Evolutionary conservation across 2,329 filamentous ascomycete species (phyloP), one percentile per base, ranked within the genome.

Genomic region (Calycina herbarum): DNA sequence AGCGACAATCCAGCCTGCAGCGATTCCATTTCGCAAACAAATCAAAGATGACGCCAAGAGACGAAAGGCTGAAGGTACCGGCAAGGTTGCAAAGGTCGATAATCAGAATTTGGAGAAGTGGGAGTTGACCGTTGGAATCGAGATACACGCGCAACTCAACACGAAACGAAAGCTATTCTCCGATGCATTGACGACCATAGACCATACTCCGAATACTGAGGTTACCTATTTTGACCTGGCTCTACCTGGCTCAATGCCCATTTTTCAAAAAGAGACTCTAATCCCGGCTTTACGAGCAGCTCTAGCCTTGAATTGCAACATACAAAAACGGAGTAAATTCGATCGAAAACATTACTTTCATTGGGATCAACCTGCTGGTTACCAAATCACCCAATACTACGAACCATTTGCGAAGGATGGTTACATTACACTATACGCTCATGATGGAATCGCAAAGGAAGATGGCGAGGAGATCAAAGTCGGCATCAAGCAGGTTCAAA

Each of bases 261-360:
- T 88, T 38, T 95, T 99, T 74, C 94, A 98, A 78, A 85, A 83
- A 35, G 91, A 90, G 67, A 92, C 91, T 0, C 81, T 99, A 11
- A 83, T 98, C 45, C 95, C 95, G 3, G 95, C 95, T n/a, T 76
- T 99, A 17, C 88, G 95, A 67, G 94, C 94, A 20, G 94, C 95
- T 0, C 80, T 97, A 60, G 92, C 93, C 0, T 82, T 99, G 57
- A 86, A 89, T 65, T 98, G 95, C 78, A 80, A 88, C 1, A 85
- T 98, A 62, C 90, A 96, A 75, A 82, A 79, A 1, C 83, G 86
- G 71, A 97, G 93, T 77, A 87, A 86, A 63, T 99, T 97, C 79
- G 95, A 99, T 78, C 85, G 95, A 69, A 99, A 99, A 77, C 95
- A 99, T 78, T 99, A 99, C 79, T 98, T 99, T 78, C 97, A 97